Conservation (phyloP, 1,284 basidiomycete genomes). For the Ganoderma sinense region DNA sequence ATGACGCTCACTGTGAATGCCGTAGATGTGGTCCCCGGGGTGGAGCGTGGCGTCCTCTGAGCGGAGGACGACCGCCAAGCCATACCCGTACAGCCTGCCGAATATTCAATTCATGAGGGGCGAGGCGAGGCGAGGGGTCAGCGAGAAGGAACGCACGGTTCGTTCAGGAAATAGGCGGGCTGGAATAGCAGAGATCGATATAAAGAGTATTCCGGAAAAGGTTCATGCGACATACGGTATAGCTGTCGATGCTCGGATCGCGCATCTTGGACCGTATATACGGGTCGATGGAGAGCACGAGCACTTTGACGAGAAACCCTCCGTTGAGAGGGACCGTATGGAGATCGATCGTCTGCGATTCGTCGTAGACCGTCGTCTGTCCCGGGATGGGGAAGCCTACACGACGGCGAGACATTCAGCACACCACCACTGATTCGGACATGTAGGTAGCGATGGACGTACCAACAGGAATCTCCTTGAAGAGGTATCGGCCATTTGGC, state of each 20-base stretch:
- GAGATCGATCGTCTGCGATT: constrained; percentile 54
- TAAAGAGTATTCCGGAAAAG: neutral
- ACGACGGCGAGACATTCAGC: neutral
- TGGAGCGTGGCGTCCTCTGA: constrained; percentile 48
- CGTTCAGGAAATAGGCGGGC: neutral
- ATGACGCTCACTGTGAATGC: constrained; percentile 35
- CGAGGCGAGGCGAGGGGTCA: neutral
- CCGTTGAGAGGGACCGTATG: constrained; percentile 57
- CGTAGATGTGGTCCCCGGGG: constrained; percentile 53
- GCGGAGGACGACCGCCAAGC: constrained; percentile 52
- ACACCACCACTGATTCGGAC: neutral
- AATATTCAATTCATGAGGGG: neutral
- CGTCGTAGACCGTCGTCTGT: constrained; percentile 51
- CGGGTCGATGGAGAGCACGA: constrained; percentile 56
- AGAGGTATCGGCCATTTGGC: constrained; percentile 9
- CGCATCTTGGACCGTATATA: constrained; percentile 52
- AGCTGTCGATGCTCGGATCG: constrained; percentile 17
- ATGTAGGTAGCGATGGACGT: neutral
- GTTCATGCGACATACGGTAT: neutral
- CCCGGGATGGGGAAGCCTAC: constrained; percentile 4
- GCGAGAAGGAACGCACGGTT: neutral
- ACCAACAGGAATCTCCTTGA: constrained; percentile 6
- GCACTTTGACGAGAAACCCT: constrained; percentile 57
- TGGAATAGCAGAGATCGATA: neutral
- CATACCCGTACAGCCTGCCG: constrained; percentile 32